A percentile compares a stretch with the other conserved stretches of the same genome.
These are phyloP conservation scores for Phylloporus rhodoxanthus DNA, from an alignment of 768 basidiomycete species.

Conservation along the genomic window DNA sequence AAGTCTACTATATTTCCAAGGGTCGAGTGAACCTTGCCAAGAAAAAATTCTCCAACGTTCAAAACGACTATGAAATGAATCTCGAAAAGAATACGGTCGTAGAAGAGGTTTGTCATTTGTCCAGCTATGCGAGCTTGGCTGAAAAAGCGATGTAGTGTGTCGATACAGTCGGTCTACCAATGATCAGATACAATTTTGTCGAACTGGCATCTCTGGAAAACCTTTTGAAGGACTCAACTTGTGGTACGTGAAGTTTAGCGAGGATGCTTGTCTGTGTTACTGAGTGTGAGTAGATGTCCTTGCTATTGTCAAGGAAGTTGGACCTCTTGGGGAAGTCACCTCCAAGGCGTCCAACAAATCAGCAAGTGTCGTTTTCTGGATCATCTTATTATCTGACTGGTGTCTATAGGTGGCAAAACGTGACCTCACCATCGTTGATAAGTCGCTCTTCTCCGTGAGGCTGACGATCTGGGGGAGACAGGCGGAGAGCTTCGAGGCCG, in stretches of 20 bases:
- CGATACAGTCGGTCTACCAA: constrained; percentile 71
- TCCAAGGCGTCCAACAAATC: constrained; percentile 64
- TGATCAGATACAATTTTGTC: constrained; percentile 80
- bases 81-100: constrained; percentile 83
- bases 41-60: constrained; percentile 88
- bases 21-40: constrained; percentile 93
- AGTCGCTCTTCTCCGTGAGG: constrained; percentile 68
- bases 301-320: constrained; percentile 75
- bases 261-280: neutral
- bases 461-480: constrained; percentile 95
- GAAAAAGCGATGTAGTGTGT: constrained; percentile 53
- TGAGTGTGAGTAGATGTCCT: constrained; percentile 63
- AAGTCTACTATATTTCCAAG: constrained; percentile 87
- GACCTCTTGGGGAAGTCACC: constrained; percentile 61
- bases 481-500: constrained; percentile 71
- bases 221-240: constrained; percentile 71
- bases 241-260: constrained; percentile 49
- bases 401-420: constrained; percentile 70
- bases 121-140: neutral
- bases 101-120: constrained; percentile 56
- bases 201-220: constrained; percentile 55
- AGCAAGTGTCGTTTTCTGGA: constrained; percentile 30
- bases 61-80: constrained; percentile 88
- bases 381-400: constrained; percentile 1
- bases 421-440: constrained; percentile 85